These are phyloP conservation scores for Melampsora americana DNA, from an alignment of 1,284 basidiomycete genomes.

Conservation along the genomic window DNA sequence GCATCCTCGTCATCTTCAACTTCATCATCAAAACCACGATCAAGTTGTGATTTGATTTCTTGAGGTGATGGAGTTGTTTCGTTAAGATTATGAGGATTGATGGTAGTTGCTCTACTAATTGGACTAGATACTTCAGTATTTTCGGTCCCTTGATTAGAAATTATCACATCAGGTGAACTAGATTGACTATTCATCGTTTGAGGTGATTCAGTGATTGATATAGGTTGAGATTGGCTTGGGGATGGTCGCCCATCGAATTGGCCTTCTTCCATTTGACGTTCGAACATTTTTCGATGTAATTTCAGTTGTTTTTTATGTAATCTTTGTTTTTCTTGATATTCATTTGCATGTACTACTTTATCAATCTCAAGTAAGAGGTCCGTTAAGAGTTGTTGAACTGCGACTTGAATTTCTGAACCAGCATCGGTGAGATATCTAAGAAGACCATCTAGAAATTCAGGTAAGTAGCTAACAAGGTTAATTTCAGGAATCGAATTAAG, in stretches of 20 bases:
- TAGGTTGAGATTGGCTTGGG: background rate
- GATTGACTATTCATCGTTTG: background rate
- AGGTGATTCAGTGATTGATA: background rate
- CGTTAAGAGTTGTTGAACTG: conserved; percentile 84
- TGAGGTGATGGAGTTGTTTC: background rate
- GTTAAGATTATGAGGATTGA: conserved; percentile 18
- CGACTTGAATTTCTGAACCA: conserved; percentile 85
- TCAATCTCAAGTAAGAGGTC: conserved; percentile 89
- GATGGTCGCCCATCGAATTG: background rate
- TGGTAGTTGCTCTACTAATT: background rate
- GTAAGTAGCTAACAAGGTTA: conserved; percentile 88
- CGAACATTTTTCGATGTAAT: conserved; percentile 22
- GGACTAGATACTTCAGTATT: background rate
- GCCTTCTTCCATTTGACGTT: conserved; percentile 25
- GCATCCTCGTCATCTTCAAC: conserved; percentile 52
- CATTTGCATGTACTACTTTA: conserved; percentile 63
- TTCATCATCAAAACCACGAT: conserved; percentile 49
- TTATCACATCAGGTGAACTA: background rate
- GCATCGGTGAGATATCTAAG: conserved; percentile 93
- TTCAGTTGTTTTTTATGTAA: conserved; percentile 16
- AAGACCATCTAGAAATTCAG: conserved; percentile 89
- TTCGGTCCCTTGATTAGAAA: background rate
- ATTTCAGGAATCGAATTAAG: conserved; percentile 95
- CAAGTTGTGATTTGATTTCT: background rate
- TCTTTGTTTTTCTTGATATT: conserved; percentile 26